Percentiles rank a stretch among this genome's conserved stretches.
These are phyloP conservation scores for Clarireedia hainanense DNA, from an alignment of 2,329 filamentous ascomycete genomes.

Conservation along the genomic window DNA sequence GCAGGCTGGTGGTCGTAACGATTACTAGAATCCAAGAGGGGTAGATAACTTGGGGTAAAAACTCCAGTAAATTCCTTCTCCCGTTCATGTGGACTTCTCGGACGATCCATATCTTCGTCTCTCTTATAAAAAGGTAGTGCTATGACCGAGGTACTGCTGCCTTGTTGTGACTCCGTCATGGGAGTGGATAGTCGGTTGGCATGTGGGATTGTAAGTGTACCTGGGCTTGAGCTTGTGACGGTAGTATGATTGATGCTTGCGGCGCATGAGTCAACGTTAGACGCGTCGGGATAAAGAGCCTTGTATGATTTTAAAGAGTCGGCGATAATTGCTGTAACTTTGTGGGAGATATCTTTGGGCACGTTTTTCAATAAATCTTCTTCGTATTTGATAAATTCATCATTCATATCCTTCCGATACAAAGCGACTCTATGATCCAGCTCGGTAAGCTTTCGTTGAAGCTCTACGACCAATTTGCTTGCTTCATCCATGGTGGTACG, in stretches of 20 bases:
- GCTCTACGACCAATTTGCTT: slow-evolving; percentile 35
- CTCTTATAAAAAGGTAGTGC: neutral
- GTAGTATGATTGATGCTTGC: slow-evolving; percentile 15
- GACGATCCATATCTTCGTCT: slow-evolving; percentile 26
- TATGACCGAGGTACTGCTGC: neutral
- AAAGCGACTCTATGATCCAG: slow-evolving; percentile 49
- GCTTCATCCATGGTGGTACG: slow-evolving; percentile 37
- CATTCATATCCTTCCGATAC: slow-evolving; percentile 49
- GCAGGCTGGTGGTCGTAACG: slow-evolving; percentile 15
- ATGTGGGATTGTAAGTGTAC: neutral
- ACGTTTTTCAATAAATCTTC: slow-evolving; percentile 41
- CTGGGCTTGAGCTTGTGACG: neutral
- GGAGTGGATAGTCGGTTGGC: neutral
- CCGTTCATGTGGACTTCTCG: slow-evolving; percentile 43
- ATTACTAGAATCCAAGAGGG: slow-evolving; percentile 43
- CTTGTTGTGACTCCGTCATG: neutral
- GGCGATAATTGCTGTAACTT: slow-evolving; percentile 37
- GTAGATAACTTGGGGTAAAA: slow-evolving; percentile 55
- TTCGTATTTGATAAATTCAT: slow-evolving; percentile 49
- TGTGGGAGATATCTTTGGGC: slow-evolving; percentile 39
- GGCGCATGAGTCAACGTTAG: slow-evolving; percentile 18
- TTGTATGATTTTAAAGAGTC: slow-evolving; percentile 21
- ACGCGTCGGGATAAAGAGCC: slow-evolving; percentile 20
- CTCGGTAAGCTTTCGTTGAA: slow-evolving; percentile 34
- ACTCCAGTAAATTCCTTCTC: slow-evolving; percentile 54